Conservation (phyloP, 2,329 filamentous ascomycete genomes). For the Ascomycota sp. region DNA sequence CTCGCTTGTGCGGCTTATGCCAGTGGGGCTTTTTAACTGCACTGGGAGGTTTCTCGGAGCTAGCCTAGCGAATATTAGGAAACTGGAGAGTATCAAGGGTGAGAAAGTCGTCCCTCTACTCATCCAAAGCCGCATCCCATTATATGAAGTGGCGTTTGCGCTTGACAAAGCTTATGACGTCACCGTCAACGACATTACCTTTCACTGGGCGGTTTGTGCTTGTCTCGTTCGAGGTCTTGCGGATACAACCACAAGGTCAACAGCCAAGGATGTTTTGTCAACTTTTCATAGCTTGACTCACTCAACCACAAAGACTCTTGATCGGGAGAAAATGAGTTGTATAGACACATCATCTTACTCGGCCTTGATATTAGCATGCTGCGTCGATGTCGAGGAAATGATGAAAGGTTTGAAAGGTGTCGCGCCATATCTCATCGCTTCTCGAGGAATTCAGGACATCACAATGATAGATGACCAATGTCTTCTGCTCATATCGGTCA, state of each 20-base stretch:
- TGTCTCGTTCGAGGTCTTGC: slow-evolving; percentile 43
- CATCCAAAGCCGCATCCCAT: slow-evolving; percentile 35
- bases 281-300: slow-evolving; percentile 23
- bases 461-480: slow-evolving; percentile 36
- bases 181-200: slow-evolving; percentile 41
- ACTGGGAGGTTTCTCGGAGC: slow-evolving; percentile 44
- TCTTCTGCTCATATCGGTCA: slow-evolving; percentile 39
- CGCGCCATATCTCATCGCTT: slow-evolving; percentile 21
- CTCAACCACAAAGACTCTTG: not conserved
- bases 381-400: slow-evolving; percentile 34
- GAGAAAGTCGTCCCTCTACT: slow-evolving; percentile 38
- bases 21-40: slow-evolving; percentile 42
- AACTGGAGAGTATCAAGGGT: slow-evolving; percentile 36
- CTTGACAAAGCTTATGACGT: slow-evolving; percentile 47
- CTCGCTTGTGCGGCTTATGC: slow-evolving; percentile 43
- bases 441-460: slow-evolving; percentile 12
- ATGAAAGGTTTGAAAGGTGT: slow-evolving; percentile 42
- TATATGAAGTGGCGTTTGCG: slow-evolving; percentile 40
- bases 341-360: slow-evolving; percentile 33
- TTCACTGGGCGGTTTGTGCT: slow-evolving; percentile 46
- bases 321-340: not conserved
- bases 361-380: slow-evolving; percentile 35
- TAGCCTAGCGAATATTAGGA: slow-evolving; percentile 42
- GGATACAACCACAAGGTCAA: slow-evolving; percentile 37
- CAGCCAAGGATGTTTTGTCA: slow-evolving; percentile 38